Base-by-base conservation (phyloP, 2,329 filamentous ascomycete genomes). In the Phyllosticta paracitricarpa region DNA sequence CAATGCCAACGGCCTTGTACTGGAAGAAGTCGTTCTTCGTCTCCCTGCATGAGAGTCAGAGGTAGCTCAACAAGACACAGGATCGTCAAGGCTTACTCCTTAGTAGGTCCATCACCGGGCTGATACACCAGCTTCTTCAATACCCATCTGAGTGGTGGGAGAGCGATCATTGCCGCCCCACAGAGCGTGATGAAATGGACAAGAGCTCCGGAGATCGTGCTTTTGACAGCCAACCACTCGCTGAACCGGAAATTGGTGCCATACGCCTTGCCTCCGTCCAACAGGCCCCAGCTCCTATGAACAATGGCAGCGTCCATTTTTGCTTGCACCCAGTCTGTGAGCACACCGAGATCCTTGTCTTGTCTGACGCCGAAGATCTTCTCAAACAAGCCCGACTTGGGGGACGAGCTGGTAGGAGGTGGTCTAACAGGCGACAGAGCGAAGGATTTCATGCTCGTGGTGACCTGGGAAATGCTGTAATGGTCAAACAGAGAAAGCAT, bases 1-100 rank as follows among this genome's bases (percentile, higher is more conserved):
- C 84, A n/a, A 76, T 78, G 1, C 82, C 89, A 22, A 89, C 77
- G 4, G 81, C 86, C 12, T 83, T 80, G 68, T 84, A 88, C 69
- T 87, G 83, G 28, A 89, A 72, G 60, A 81, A 78, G 57, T 89
- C 83, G 40, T 81, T 81, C 66, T 77, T 80, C 55, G 80, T 77
- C 25, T 78, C 68, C 73, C 67, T 88, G 82, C 28, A 72, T 53
- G 66, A n/a, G 73, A 35, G 52, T 57, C 12, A 57, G 55, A 24
- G 19, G 17, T 30, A 35, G 7, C 17, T 10, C 7, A 51, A 52
- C 14, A 48, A 40, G 48, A 54, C 26, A 14, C 53, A 17, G 10
- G 24, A 9, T 30, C 24, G 40, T 6, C 40, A 24, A 4, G 22
- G 67, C 71, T 63, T 65, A 74, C 68, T 82, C 78, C 64, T 72